Evolutionary conservation across 306 rosid genomes (phyloP).

Genomic region (Glycine soja): DNA sequence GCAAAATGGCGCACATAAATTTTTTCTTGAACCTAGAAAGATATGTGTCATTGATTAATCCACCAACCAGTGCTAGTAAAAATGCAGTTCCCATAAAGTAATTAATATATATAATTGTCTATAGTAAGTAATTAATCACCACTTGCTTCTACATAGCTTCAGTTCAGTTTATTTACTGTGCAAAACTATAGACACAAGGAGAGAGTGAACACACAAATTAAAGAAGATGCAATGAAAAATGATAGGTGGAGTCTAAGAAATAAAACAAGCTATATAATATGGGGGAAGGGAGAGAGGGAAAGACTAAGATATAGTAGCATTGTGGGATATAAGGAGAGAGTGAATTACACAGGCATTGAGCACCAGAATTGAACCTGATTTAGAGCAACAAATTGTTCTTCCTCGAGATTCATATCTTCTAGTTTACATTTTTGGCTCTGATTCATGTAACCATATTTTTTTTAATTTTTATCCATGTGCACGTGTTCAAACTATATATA

Average conservation of each 20-base stretch:
- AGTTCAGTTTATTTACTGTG: slow-evolving; percentile 13
- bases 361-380: slow-evolving; percentile 94
- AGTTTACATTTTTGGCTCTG: slow-evolving; percentile 57
- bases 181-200: neutral
- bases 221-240: slow-evolving; percentile 2
- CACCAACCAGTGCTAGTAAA: slow-evolving; percentile 69
- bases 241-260: slow-evolving; percentile 33
- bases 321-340: slow-evolving; percentile 40
- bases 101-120: neutral
- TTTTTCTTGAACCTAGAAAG: slow-evolving; percentile 77
- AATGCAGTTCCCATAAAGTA: slow-evolving; percentile 74
- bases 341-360: slow-evolving; percentile 71
- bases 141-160: slow-evolving; percentile 2
- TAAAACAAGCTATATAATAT: slow-evolving; percentile 32
- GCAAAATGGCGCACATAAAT: too few species aligned
- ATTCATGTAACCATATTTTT: neutral
- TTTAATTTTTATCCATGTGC: slow-evolving; percentile 17
- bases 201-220: slow-evolving; percentile 12
- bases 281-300: neutral
- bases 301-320: slow-evolving; percentile 36
- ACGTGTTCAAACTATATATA: slow-evolving; percentile 27
- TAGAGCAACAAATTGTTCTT: slow-evolving; percentile 94
- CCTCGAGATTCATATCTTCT: slow-evolving; percentile 97
- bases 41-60: slow-evolving; percentile 74
- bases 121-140: neutral